A percentile compares a stretch with the other conserved stretches of the same genome.
phyloP scores from a whole-genome alignment of 306 rosid species.

The Lathyrus oleraceus region DNA sequence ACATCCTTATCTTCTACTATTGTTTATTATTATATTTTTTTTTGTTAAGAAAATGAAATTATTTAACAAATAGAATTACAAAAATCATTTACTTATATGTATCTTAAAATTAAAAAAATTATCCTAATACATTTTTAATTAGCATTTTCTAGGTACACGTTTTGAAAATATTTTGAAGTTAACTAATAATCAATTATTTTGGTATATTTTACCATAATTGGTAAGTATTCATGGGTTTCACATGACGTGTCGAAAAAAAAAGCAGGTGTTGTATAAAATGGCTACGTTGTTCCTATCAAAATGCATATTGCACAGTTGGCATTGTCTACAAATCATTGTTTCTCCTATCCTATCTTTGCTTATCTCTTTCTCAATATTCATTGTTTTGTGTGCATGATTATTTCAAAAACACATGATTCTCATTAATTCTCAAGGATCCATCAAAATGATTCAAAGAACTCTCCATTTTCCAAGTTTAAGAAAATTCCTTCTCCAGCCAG shows the following conservation, averaged over 20 bases:
- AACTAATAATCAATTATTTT: no score
- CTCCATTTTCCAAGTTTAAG: constrained; percentile 8
- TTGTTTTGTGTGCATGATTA: not conserved
- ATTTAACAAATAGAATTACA: no score
- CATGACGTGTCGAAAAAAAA: no score
- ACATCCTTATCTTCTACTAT: constrained; percentile 17
- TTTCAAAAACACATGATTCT: not conserved
- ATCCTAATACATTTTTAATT: no score
- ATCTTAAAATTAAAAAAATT: no score
- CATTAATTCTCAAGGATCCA: not conserved
- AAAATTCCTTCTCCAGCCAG: constrained; percentile 29
- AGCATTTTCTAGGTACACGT: no score
- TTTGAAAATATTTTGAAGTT: no score
- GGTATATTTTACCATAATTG: no score
- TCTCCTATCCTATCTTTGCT: not conserved
- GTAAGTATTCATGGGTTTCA: no score
- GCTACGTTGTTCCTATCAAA: not conserved
- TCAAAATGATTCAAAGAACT: constrained; percentile 49
- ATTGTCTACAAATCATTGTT: not conserved
- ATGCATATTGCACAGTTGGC: not conserved
- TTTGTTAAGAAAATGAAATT: no score
- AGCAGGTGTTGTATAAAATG: not conserved
- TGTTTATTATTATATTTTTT: not conserved
- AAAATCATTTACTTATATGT: no score
- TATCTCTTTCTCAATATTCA: not conserved